Conservation (phyloP, 2,329 filamentous ascomycete species). For the Torrubiella hemipterigena region DNA sequence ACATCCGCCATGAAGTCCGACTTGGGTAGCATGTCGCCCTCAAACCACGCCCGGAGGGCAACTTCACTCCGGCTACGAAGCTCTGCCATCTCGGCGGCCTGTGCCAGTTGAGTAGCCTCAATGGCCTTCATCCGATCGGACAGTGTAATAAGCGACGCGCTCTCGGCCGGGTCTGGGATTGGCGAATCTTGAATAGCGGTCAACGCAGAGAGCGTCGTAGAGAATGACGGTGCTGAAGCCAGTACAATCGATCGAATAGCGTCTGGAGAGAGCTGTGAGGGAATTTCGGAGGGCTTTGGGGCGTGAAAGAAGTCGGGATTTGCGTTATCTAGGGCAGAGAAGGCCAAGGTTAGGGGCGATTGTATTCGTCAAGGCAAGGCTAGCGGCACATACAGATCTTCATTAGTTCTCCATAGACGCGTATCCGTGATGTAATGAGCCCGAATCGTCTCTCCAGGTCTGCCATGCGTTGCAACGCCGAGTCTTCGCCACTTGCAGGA, state of each 20-base stretch:
- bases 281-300: slow-evolving; percentile 30
- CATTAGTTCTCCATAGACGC: slow-evolving; percentile 47
- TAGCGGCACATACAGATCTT: slow-evolving; percentile 39
- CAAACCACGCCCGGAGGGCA: slow-evolving; percentile 60
- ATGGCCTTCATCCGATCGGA: slow-evolving; percentile 50
- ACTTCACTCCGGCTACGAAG: slow-evolving; percentile 51
- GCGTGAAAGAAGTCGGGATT: slow-evolving; percentile 44
- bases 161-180: slow-evolving; percentile 41
- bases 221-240: slow-evolving; percentile 42
- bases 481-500: slow-evolving; percentile 19
- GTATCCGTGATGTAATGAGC: slow-evolving; percentile 34
- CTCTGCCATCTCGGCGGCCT: slow-evolving; percentile 49
- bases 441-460: slow-evolving; percentile 43
- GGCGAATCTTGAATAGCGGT: slow-evolving; percentile 44
- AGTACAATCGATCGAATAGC: slow-evolving; percentile 44
- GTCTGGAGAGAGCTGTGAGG: slow-evolving; percentile 37
- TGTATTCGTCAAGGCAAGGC: neutral
- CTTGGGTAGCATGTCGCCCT: slow-evolving; percentile 54
- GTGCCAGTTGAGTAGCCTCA: slow-evolving; percentile 47
- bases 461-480: slow-evolving; percentile 31
- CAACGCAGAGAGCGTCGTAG: slow-evolving; percentile 42
- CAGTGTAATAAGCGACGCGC: slow-evolving; percentile 44
- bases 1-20: slow-evolving; percentile 60
- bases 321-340: slow-evolving; percentile 39
- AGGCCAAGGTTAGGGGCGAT: slow-evolving; percentile 1